These are phyloP conservation scores for Suillus spraguei DNA, from an alignment of 768 basidiomycete species.

Conservation along the genomic window DNA sequence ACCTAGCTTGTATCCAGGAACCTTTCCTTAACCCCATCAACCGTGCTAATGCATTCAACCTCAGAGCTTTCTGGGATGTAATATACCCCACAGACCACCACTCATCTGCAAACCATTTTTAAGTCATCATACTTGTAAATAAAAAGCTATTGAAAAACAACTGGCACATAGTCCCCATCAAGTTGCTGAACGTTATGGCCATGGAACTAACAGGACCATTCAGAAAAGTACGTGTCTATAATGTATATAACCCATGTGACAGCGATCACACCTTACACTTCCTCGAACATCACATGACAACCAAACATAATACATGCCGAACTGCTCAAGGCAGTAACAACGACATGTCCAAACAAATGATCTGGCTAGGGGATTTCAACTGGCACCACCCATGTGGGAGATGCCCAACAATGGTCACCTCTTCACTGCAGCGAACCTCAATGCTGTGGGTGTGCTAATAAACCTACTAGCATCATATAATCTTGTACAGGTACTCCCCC, in stretches of 20 bases:
- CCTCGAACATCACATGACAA: no score
- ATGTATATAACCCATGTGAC: background rate
- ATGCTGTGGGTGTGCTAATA: no score
- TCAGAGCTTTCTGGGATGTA: conserved; percentile 15
- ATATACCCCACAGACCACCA: conserved; percentile 20
- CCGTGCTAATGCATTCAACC: conserved; percentile 15
- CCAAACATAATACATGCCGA: no score
- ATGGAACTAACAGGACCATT: background rate
- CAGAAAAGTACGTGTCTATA: background rate
- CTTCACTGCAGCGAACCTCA: no score
- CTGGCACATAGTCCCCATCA: background rate
- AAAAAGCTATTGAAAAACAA: background rate
- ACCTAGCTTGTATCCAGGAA: conserved; percentile 41
- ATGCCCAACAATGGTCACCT: no score
- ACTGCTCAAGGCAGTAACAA: no score
- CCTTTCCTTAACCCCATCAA: conserved; percentile 31
- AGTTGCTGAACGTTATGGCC: background rate
- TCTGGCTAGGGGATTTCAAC: no score
- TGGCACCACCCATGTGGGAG: no score
- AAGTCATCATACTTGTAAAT: background rate
- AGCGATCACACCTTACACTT: no score
- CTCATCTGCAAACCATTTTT: accelerated
- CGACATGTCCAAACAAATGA: no score
- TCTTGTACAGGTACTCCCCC: no score
- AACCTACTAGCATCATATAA: no score